Base-by-base conservation (phyloP, 306 rosid genomes). In the Fragaria iinumae region DNA sequence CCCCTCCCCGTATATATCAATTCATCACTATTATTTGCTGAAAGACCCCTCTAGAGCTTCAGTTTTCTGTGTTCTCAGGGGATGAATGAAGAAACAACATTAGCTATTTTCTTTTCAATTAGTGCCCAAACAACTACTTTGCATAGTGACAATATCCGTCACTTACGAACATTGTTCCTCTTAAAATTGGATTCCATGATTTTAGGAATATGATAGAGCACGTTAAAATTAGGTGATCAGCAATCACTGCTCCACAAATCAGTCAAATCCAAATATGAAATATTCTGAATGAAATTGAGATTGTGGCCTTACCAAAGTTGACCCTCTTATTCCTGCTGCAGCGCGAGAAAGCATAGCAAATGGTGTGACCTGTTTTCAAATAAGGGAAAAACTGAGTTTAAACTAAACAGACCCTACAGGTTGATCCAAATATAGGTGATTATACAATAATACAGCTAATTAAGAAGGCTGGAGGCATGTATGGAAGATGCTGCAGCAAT, bases 251-350 rank as follows among this genome's bases (percentile, higher is more conserved):
- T 71, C 62, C 21, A 20, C 29, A 49, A 4, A 47, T 8, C 45
- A 6, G 39, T 38, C 39, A 38, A 38, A 38, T 72, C 39, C 36
- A 7, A 53, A 36, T 20, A 38, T n/a, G 66, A 53, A 34, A 72
- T 14, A 53, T n/a, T 62, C 10, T 36, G 20, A 25, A 56, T 12
- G 10, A 56, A 21, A 23, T 36, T 21, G 39, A 14, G 20, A 71
- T 52, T 6, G 5, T 71, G 21, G 29, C 38, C 76, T 73, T 91
- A 94, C 98, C 97, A 94, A 77, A 76, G 96, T 87, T 39, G 97
- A 86, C 74, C 98, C 95, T 81, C 98, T 87, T 82, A 94, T 94
- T 85, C 97, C 98, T 78, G 96, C 97, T 18, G 91, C 90, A 73
- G 96, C 78, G 32, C 98, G 97, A 12, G 98, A 94, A 75, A 94